These are phyloP conservation scores for Alternaria dauci DNA, from an alignment of 2,329 filamentous ascomycete species.

Conservation along the genomic window DNA sequence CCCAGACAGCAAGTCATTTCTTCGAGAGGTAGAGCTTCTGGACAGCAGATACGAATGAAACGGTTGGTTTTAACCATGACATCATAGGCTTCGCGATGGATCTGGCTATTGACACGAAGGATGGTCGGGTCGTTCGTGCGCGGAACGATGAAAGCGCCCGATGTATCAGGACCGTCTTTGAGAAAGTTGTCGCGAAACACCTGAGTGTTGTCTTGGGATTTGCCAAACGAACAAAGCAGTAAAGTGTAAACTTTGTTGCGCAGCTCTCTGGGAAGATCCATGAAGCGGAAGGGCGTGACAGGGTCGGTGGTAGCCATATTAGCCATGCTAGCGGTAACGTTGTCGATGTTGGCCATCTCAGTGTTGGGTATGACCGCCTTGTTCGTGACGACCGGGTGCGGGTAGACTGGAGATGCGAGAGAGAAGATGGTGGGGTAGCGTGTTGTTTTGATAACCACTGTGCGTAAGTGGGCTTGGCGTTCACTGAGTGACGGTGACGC, in stretches of 20 bases:
- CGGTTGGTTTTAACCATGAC: conserved; percentile 17
- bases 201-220: too few relatives aligned
- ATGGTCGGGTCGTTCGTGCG: not conserved
- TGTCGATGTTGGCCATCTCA: not conserved
- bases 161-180: not conserved
- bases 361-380: too few relatives aligned
- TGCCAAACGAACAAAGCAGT: not conserved
- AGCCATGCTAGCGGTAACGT: not conserved
- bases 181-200: not conserved
- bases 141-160: not conserved
- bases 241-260: conserved; percentile 26
- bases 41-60: not conserved
- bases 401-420: too few relatives aligned
- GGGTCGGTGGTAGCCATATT: not conserved
- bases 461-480: not conserved
- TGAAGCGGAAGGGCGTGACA: conserved; percentile 11
- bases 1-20: not conserved
- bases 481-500: not conserved
- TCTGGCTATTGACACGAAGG: not conserved
- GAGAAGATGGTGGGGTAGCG: too few relatives aligned
- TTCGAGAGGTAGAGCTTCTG: not conserved
- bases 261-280: conserved; percentile 21
- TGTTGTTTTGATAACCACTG: not conserved
- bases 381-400: too few relatives aligned
- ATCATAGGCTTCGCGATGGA: not conserved